A percentile compares a stretch with the other conserved stretches of the same genome.
Evolutionary conservation across 2,329 filamentous ascomycete genomes (phyloP).

Genomic region (Ophiostoma sp.): DNA sequence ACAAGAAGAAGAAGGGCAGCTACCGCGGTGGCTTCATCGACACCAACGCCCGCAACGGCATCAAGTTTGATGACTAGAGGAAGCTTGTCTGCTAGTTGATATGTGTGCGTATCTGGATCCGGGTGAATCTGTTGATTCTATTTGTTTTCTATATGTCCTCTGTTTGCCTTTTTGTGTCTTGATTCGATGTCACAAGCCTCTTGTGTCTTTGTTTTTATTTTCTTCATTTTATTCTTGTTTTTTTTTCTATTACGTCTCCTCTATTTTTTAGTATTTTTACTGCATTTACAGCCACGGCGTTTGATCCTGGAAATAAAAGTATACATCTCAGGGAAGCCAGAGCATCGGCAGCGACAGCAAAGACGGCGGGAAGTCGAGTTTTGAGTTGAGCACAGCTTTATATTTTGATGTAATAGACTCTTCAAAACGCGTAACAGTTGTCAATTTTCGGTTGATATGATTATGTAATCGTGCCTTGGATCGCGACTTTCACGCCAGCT

Average conservation of each 20-base stretch:
- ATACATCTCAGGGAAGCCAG: background rate
- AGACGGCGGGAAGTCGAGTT: background rate
- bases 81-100: background rate
- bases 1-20: slow-evolving; percentile 90
- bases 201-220: background rate
- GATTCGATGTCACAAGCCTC: background rate
- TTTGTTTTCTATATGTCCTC: background rate
- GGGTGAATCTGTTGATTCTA: background rate
- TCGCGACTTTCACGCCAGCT: no score
- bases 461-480: background rate
- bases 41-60: slow-evolving; percentile 70
- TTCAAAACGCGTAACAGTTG: background rate
- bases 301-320: slow-evolving; percentile 18
- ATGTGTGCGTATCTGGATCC: background rate
- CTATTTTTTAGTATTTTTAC: background rate
- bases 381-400: background rate
- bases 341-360: background rate
- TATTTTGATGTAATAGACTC: background rate
- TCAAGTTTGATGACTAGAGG: slow-evolving; percentile 70
- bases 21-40: slow-evolving; percentile 89
- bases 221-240: background rate
- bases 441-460: background rate
- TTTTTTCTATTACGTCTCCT: background rate
- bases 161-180: background rate
- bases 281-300: slow-evolving; percentile 22